Base-by-base conservation (phyloP, 1,284 basidiomycete species). In the Caloboletus inedulis region DNA sequence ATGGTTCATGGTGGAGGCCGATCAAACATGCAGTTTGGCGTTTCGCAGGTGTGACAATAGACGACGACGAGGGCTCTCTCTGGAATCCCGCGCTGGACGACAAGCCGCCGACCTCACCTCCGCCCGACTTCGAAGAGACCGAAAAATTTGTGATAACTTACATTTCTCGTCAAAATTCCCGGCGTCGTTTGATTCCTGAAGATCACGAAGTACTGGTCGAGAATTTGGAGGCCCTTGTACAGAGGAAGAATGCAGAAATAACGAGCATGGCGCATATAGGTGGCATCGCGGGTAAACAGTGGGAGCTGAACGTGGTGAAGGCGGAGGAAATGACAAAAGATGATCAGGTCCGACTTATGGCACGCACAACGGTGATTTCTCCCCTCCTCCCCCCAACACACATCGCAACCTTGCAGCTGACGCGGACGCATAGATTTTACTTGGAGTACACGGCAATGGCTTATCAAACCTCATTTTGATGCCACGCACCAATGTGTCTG, bases 381-480 rank as follows among this genome's bases (percentile, higher is more conserved):
- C 9, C 13, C 31, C 18, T 8, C 9, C 12, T 12, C 13, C 31
- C 18, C 13, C 9, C 12, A 5, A 7, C 8, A 16, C 31, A 12
- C 25, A 1, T 8, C n/a, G 4, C 21, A 8, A 7, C 14, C 9
- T 39, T 23, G 10, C 7, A 40, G 12, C 48, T 59, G 42, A 59
- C 46, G 30, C 1, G 37, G 41, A 51, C 30, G 42, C 21, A 23
- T 52, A 89, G 85, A 80, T 91, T 60, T 71, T 92, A 62, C 72
- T 91, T 18, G 88, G 88, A 33, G 84, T 92, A 2, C 89, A 92
- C 57, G 89, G 90, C 2, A 89, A 91, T 62, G 89, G 89, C 3
- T 74, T 92, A 2, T 87, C 89, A 9, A 85, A 90, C 60, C 72
- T 90, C 8, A 76, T 91, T 33, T 84, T 88, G 77, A 89, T 92